phyloP scores from a whole-genome alignment of 768 basidiomycete species.

The Heimioporus sp. region DNA sequence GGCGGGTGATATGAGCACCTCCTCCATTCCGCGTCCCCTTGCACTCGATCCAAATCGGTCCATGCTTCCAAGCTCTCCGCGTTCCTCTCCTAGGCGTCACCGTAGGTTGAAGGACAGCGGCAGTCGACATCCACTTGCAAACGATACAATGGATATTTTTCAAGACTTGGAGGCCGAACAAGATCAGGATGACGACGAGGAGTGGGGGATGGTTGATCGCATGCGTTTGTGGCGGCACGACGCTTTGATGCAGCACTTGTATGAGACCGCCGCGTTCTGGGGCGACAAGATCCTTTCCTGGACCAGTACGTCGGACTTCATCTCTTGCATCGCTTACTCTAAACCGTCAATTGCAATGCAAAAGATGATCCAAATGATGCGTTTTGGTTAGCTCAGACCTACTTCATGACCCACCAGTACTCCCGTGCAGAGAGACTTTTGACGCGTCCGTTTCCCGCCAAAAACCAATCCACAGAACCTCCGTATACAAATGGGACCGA shows the following conservation, averaged over 20 bases:
- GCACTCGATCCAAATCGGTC: constrained; percentile 82
- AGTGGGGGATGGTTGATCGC: constrained; percentile 89
- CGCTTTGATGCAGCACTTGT: constrained; percentile 97
- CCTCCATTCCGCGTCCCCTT: constrained; percentile 51
- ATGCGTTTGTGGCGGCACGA: constrained; percentile 98
- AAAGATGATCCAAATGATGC: constrained; percentile 95
- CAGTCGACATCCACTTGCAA: constrained; percentile 70
- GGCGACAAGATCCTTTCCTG: constrained; percentile 95
- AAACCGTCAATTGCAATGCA: not conserved
- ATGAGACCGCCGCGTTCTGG: constrained; percentile 97
- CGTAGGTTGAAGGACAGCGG: constrained; percentile 54
- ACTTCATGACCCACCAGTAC: constrained; percentile 95
- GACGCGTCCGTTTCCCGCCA: constrained; percentile 76
- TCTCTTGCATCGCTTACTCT: constrained; percentile 8
- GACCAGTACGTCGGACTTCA: constrained; percentile 70
- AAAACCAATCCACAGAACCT: constrained; percentile 39
- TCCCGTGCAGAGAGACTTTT: constrained; percentile 90
- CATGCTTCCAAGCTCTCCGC: constrained; percentile 69
- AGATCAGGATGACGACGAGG: constrained; percentile 58
- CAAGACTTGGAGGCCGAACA: constrained; percentile 62
- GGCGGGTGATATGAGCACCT: constrained; percentile 60
- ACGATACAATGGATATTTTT: constrained; percentile 72
- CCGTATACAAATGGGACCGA: constrained; percentile 27
- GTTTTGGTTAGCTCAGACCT: constrained; percentile 98
- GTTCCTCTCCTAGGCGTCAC: constrained; percentile 61